These are phyloP conservation scores for Xylaria sp. DNA, from an alignment of 2,329 filamentous ascomycete genomes.

Conservation along the genomic window DNA sequence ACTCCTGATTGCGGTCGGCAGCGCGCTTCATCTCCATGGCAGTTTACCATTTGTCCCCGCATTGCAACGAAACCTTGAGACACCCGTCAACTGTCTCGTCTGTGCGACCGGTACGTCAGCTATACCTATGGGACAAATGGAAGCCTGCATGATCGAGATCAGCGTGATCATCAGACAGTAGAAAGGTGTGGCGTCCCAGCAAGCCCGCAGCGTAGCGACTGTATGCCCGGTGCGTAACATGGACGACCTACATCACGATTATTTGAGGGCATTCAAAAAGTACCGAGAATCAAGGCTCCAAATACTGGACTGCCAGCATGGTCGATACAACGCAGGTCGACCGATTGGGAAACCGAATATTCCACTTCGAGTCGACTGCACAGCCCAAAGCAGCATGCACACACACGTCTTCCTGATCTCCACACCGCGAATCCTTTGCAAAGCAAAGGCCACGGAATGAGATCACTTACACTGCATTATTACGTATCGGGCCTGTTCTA, in stretches of 20 bases:
- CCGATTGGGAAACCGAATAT: slow-evolving; percentile 27
- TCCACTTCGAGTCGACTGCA: slow-evolving; percentile 29
- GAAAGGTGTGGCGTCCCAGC: slow-evolving; percentile 18
- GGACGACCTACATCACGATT: neutral
- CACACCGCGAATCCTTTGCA: slow-evolving; percentile 12
- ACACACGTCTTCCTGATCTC: slow-evolving; percentile 7
- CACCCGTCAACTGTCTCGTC: slow-evolving; percentile 22
- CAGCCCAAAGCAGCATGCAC: slow-evolving; percentile 25
- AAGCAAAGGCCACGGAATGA: slow-evolving; percentile 10
- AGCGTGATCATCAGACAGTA: neutral
- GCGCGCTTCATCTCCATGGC: slow-evolving; percentile 2
- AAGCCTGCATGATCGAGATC: slow-evolving; percentile 29
- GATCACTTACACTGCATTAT: slow-evolving; percentile 16
- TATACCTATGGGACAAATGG: slow-evolving; percentile 9
- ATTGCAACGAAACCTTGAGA: slow-evolving; percentile 32
- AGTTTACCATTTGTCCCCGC: slow-evolving; percentile 36
- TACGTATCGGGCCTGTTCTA: neutral
- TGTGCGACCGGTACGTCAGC: slow-evolving; percentile 18
- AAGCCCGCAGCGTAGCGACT: slow-evolving; percentile 13
- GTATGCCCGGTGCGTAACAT: neutral
- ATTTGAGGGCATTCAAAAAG: slow-evolving; percentile 7
- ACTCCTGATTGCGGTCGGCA: slow-evolving; percentile 11
- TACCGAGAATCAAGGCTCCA: slow-evolving; percentile 4
- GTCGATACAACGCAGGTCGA: slow-evolving; percentile 33
- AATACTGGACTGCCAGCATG: slow-evolving; percentile 6